Evolutionary conservation across 2,329 filamentous ascomycete species (phyloP).

Genomic region (Phyllosticta citrichinensis): DNA sequence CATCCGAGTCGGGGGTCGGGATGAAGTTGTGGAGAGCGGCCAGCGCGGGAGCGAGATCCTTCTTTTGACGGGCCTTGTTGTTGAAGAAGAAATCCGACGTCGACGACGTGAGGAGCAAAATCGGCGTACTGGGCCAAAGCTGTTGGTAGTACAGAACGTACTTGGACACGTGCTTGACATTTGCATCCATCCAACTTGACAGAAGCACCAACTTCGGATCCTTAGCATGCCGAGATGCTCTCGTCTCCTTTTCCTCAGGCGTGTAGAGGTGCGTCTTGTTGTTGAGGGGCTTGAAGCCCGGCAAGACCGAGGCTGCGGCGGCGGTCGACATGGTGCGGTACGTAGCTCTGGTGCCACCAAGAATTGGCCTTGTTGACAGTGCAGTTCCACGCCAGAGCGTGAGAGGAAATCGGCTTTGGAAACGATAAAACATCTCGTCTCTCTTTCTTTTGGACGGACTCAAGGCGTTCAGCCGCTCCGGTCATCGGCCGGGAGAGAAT

Average conservation of each 20-base stretch:
- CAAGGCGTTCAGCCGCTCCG: background rate
- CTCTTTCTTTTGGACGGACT: background rate
- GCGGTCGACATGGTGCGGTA: background rate
- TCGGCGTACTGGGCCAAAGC: slow-evolving; percentile 22
- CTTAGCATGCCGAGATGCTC: slow-evolving; percentile 1
- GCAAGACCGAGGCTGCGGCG: slow-evolving; percentile 13
- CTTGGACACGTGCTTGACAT: slow-evolving; percentile 27
- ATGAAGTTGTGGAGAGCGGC: slow-evolving; percentile 18
- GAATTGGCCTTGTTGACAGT: background rate
- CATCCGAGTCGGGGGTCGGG: slow-evolving; percentile 10
- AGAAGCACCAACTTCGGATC: slow-evolving; percentile 21
- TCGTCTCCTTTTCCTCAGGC: slow-evolving; percentile 5
- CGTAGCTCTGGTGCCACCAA: background rate
- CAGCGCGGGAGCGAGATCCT: slow-evolving; percentile 19
- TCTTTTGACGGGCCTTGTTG: slow-evolving; percentile 12
- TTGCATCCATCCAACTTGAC: slow-evolving; percentile 27
- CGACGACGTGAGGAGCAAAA: slow-evolving; percentile 22
- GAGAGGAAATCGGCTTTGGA: background rate
- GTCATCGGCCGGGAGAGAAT: background rate
- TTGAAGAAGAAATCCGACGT: slow-evolving; percentile 23
- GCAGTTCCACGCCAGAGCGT: background rate
- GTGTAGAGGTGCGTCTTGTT: slow-evolving; percentile 26
- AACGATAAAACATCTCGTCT: background rate
- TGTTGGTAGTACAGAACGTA: slow-evolving; percentile 23
- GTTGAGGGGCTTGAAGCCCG: slow-evolving; percentile 23